A percentile compares a stretch with the other conserved stretches of the same genome.
Conservation (phyloP, 257 asterid genomes). For the Asclepias syriaca region DNA sequence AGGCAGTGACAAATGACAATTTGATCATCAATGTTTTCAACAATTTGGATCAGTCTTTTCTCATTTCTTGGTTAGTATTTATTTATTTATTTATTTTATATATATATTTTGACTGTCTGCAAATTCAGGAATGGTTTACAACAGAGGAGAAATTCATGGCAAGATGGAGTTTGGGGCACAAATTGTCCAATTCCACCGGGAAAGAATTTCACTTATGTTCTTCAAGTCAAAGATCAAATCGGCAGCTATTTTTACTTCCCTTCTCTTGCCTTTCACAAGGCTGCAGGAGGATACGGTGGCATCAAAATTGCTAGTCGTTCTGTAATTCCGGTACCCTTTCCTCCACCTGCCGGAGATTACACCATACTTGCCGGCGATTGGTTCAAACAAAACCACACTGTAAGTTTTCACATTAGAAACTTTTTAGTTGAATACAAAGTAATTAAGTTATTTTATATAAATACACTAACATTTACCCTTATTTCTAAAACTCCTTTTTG, state of each 20-base stretch:
- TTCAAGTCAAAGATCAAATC: constrained; percentile 40
- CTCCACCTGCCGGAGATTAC: constrained; percentile 22
- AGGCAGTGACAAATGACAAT: constrained; percentile 36
- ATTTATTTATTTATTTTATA: too few relatives aligned
- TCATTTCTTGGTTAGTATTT: constrained; percentile 26
- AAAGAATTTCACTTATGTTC: constrained; percentile 31
- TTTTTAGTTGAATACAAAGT: not conserved
- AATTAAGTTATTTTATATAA: too few relatives aligned
- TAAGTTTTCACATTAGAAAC: not conserved
- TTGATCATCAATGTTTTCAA: constrained; percentile 32
- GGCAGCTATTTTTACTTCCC: constrained; percentile 39
- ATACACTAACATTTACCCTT: too few relatives aligned
- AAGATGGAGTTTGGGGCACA: constrained; percentile 41
- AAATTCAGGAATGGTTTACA: constrained; percentile 33
- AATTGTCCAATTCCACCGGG: constrained; percentile 39
- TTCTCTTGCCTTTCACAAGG: constrained; percentile 37
- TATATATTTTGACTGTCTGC: not conserved
- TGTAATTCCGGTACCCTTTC: constrained; percentile 23
- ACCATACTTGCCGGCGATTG: constrained; percentile 20
- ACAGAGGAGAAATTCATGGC: constrained; percentile 44
- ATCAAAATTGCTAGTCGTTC: constrained; percentile 19
- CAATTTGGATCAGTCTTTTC: constrained; percentile 34
- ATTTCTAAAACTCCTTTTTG: too few relatives aligned
- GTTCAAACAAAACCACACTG: constrained; percentile 22
- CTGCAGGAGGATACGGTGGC: constrained; percentile 25